Conservation (phyloP, 257 asterid genomes). For the Solanum lignicaule region DNA sequence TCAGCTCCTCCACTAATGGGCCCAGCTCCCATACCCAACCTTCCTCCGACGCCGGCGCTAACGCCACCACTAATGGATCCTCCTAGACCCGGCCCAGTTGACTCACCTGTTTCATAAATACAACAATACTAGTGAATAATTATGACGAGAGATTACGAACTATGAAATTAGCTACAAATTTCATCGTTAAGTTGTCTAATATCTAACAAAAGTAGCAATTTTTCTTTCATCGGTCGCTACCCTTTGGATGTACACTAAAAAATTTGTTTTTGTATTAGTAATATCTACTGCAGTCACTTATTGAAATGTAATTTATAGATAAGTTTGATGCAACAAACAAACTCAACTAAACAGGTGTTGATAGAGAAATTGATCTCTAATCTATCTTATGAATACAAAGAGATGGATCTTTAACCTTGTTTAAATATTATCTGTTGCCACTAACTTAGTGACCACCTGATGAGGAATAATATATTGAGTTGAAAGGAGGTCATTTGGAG, state of each 20-base stretch:
- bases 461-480: background rate
- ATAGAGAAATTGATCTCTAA: background rate
- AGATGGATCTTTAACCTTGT: no score
- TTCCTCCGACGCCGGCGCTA: conserved; percentile 16
- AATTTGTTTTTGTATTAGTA: no score
- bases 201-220: background rate
- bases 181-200: background rate
- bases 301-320: no score
- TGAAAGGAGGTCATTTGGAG: background rate
- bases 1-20: conserved; percentile 22
- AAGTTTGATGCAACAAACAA: background rate
- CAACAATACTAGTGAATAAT: background rate
- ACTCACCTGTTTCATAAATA: background rate
- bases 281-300: background rate
- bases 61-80: conserved; percentile 19
- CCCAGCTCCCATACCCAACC: conserved; percentile 20
- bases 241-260: no score
- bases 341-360: background rate
- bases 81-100: conserved; percentile 9
- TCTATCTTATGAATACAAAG: no score
- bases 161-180: background rate
- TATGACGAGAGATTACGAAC: background rate
- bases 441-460: background rate
- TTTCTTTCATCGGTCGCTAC: no score
- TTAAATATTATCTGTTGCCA: fast-evolving